These are phyloP conservation scores for Primulina eburnea DNA, from an alignment of 257 asterid genomes.

Conservation along the genomic window DNA sequence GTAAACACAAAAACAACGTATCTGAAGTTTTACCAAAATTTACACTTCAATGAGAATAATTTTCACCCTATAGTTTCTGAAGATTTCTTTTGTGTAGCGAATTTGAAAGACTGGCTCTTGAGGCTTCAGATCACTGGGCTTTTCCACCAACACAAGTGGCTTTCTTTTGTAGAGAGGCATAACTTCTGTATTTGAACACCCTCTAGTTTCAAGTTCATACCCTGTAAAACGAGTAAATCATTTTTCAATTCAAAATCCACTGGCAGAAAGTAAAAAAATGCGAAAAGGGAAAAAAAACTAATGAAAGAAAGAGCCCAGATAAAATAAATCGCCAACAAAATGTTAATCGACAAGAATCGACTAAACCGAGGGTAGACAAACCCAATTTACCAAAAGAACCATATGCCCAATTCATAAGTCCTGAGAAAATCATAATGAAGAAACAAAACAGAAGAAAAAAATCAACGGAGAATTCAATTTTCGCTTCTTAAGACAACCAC, in stretches of 20 bases:
- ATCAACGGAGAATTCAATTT: slow-evolving; percentile 21
- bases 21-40: slow-evolving; percentile 8
- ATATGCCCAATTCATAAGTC: slow-evolving; percentile 21
- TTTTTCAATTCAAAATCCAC: slow-evolving; percentile 14
- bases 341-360: neutral
- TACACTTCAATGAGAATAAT: slow-evolving; percentile 22
- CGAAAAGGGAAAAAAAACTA: neutral
- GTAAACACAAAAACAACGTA: neutral
- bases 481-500: slow-evolving; percentile 5
- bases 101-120: slow-evolving; percentile 73
- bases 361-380: slow-evolving; percentile 4
- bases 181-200: slow-evolving; percentile 30
- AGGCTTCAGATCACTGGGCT: slow-evolving; percentile 77
- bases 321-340: neutral
- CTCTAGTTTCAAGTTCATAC: slow-evolving; percentile 34
- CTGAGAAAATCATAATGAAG: neutral
- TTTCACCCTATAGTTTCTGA: slow-evolving; percentile 73
- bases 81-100: slow-evolving; percentile 83
- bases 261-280: slow-evolving; percentile 20
- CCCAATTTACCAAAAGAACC: slow-evolving; percentile 14
- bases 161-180: slow-evolving; percentile 85
- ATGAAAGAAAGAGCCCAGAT: neutral
- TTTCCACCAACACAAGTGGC: slow-evolving; percentile 57
- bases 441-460: neutral
- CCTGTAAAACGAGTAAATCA: slow-evolving; percentile 30